phyloP scores from a whole-genome alignment of 2,329 filamentous ascomycete genomes.

The Nannizzia gypsea region DNA sequence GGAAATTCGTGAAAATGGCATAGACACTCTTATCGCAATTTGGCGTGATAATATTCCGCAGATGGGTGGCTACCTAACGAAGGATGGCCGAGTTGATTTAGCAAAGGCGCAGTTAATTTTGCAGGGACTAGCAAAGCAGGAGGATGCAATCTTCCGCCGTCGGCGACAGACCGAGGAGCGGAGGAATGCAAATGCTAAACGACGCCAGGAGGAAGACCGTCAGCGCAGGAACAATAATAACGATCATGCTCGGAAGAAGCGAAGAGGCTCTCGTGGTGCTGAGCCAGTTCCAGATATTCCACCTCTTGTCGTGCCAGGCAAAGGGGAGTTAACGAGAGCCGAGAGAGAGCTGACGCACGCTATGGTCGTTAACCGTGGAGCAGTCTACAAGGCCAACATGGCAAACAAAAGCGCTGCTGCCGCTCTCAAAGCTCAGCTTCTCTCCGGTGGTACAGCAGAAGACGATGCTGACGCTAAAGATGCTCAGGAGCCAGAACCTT shows the following conservation, averaged over 20 bases:
- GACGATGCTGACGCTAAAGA: conserved; percentile 20
- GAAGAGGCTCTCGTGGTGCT: conserved; percentile 31
- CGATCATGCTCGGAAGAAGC: conserved; percentile 31
- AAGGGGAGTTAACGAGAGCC: conserved; percentile 44
- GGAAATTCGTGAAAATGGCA: conserved; percentile 93
- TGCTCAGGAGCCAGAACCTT: conserved; percentile 15
- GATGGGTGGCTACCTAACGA: conserved; percentile 94
- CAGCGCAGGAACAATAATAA: conserved; percentile 31
- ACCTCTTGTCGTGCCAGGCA: conserved; percentile 47
- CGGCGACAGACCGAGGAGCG: conserved; percentile 78
- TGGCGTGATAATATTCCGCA: conserved; percentile 84
- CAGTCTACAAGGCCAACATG: conserved; percentile 55
- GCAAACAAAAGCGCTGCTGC: conserved; percentile 94
- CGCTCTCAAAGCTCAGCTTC: conserved; percentile 68
- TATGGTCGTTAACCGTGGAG: conserved; percentile 67
- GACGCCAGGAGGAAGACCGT: conserved; percentile 61
- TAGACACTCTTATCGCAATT: conserved; percentile 90
- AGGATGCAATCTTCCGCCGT: conserved; percentile 83
- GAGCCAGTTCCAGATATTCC: conserved; percentile 35
- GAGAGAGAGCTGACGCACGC: conserved; percentile 64
- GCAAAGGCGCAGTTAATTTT: conserved; percentile 78
- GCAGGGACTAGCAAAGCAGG: conserved; percentile 76
- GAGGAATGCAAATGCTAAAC: conserved; percentile 64
- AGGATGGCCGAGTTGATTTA: conserved; percentile 85
- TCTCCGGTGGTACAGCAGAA: conserved; percentile 30